These are phyloP conservation scores for Rhodotorula sp. DNA, from an alignment of 1,284 basidiomycete genomes.

Conservation along the genomic window DNA sequence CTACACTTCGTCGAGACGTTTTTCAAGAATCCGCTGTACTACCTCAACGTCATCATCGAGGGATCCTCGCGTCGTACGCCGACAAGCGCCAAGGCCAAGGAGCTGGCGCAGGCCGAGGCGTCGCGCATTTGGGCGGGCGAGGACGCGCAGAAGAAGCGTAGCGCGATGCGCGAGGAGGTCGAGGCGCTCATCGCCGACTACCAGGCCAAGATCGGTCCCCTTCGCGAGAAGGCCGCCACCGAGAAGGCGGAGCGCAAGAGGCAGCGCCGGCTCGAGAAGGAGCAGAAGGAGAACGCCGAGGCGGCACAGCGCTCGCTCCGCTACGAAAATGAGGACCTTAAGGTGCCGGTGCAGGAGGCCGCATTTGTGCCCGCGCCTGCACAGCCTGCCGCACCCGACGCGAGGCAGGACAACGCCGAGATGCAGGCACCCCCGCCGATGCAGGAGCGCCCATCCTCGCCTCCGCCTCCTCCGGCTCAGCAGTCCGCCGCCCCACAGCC, in stretches of 20 bases:
- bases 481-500: background rate
- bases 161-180: conserved; percentile 30
- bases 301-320: conserved; percentile 1
- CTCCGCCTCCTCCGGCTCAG: background rate
- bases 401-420: too few species aligned
- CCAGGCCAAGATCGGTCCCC: conserved; percentile 41
- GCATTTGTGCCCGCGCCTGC: too few species aligned
- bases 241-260: conserved; percentile 46
- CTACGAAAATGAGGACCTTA: background rate
- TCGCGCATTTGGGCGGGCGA: conserved; percentile 10
- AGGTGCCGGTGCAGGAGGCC: background rate
- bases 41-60: background rate
- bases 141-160: conserved; percentile 15
- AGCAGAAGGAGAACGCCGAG: conserved; percentile 3
- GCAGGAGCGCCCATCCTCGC: background rate
- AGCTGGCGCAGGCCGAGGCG: background rate
- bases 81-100: background rate
- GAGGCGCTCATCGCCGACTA: conserved; percentile 7
- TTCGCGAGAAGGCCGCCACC: conserved; percentile 44
- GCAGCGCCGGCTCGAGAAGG: conserved; percentile 26
- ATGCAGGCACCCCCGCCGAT: too few species aligned
- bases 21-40: conserved; percentile 59
- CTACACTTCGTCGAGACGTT: conserved; percentile 77
- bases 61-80: too few species aligned
- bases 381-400: too few species aligned